Conservation (phyloP, 768 basidiomycete species). For the Phaeotremella fagi region DNA sequence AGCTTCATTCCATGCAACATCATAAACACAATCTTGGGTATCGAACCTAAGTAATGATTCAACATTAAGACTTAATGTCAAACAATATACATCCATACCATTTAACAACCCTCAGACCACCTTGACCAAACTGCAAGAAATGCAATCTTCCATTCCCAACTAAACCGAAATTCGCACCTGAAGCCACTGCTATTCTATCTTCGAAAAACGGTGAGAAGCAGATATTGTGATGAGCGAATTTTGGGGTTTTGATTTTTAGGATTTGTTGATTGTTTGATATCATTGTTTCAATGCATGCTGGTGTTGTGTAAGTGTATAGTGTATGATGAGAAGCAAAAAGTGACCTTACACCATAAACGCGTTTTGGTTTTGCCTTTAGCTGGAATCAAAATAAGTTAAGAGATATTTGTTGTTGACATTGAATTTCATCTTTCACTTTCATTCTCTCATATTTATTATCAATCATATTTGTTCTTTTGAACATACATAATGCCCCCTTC, state of each 20-base stretch:
- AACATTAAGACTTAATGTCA: conserved; percentile 44
- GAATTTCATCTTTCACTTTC: neutral
- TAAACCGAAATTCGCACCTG: conserved; percentile 87
- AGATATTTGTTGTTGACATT: neutral
- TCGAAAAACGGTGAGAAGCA: conserved; percentile 49
- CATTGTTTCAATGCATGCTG: no score
- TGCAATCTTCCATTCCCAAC: conserved; percentile 89
- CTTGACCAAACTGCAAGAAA: conserved; percentile 29
- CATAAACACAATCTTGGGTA: conserved; percentile 82
- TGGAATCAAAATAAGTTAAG: neutral
- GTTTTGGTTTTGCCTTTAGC: no score
- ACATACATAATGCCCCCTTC: conserved; percentile 28
- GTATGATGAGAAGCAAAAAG: neutral
- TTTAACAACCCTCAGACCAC: conserved; percentile 33
- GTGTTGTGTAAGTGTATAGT: no score
- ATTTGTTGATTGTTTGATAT: neutral
- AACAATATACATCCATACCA: conserved; percentile 52
- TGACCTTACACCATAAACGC: no score
- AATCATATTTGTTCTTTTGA: neutral
- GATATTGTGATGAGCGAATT: conserved; percentile 45
- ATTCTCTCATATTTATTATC: neutral
- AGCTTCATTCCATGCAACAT: conserved; percentile 88
- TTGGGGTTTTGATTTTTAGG: conserved; percentile 24
- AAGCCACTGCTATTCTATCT: conserved; percentile 50
- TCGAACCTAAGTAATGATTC: conserved; percentile 62